Percentiles rank a stretch among this genome's conserved stretches.
Conservation (phyloP, 495 filamentous ascomycete genomes). For the Neurospora sp. region DNA sequence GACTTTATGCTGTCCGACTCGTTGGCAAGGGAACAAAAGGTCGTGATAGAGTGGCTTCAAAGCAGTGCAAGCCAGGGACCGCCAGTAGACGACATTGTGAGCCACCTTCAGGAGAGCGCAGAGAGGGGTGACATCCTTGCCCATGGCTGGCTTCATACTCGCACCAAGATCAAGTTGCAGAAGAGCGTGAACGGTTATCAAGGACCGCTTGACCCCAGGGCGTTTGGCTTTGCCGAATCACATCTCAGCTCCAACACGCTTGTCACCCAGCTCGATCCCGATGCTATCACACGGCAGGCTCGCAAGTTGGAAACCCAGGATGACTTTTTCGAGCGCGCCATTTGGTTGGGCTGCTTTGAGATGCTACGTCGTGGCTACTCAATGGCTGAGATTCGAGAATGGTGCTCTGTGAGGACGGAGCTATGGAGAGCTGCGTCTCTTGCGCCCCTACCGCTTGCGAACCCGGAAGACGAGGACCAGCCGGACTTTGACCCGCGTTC, state of each 20-base stretch:
- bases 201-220: constrained; percentile 50
- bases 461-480: constrained; percentile 25
- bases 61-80: constrained; percentile 52
- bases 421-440: constrained; percentile 73
- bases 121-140: constrained; percentile 57
- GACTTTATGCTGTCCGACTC: constrained; percentile 38
- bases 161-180: constrained; percentile 76
- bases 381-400: constrained; percentile 64
- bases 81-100: constrained; percentile 65
- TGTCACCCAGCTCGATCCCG: constrained; percentile 88
- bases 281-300: constrained; percentile 70
- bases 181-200: constrained; percentile 65
- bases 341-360: constrained; percentile 84
- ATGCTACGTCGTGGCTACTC: constrained; percentile 69
- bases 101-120: constrained; percentile 59
- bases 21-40: constrained; percentile 53
- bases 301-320: constrained; percentile 67
- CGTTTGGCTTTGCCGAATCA: constrained; percentile 43
- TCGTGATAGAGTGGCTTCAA: constrained; percentile 77
- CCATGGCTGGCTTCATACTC: constrained; percentile 86
- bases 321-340: constrained; percentile 71
- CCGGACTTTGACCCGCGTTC: constrained; percentile 35
- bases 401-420: constrained; percentile 69
- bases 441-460: constrained; percentile 42
- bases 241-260: constrained; percentile 51